Evolutionary conservation across 225 moss, liverwort and hornwort species (phyloP), one percentile per base, ranked within the genome.

Genomic region (Sphagnum tenellum): DNA sequence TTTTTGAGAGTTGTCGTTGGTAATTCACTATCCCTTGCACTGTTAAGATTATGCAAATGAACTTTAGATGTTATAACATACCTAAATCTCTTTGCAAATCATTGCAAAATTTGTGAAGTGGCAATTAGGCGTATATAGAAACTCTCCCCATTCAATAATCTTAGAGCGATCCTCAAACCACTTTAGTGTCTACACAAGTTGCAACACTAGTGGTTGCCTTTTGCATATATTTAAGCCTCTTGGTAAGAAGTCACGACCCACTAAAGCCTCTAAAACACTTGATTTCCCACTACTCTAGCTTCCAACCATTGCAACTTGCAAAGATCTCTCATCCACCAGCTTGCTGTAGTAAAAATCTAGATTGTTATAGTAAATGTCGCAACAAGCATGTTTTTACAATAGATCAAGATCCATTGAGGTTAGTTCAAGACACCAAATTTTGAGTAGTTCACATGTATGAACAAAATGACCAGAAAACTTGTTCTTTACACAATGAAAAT

Each of bases 201-300:
- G 94, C 69, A 95, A 75, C 64, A 95, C 94, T 67, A 95, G 75
- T 55, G 94, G 92, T 71, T 91, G 80, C 47, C 94, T 80, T 46
- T 89, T 95, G 79, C 94, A 95, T 65, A 95, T 92, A 77, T 95
- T 89, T 52, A 84, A 86, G 57, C 94, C 92, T 73, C 94, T 89
- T 44, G 91, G 92, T 51, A 95, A 68, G 73, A 95, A 95, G 76
- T 95, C 94, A 71, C 89, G 83, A 59, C 94, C 94, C 52, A 95
- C 91, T 51, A 95, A 76, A 52, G 94, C 89, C 77, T 95, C 94
- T 50, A 95, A 77, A 49, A 95, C 94, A 67, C 94, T 95, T 62
- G 94, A 95, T 69, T 95, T 95, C 9, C 94, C 94, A 75, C 91
- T 89, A 70, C 94, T 95, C 72, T 95, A 91, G 69, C 94, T 92